Evolutionary conservation across 768 basidiomycete genomes (phyloP).

Genomic region (Xerocomellus dryophilus): DNA sequence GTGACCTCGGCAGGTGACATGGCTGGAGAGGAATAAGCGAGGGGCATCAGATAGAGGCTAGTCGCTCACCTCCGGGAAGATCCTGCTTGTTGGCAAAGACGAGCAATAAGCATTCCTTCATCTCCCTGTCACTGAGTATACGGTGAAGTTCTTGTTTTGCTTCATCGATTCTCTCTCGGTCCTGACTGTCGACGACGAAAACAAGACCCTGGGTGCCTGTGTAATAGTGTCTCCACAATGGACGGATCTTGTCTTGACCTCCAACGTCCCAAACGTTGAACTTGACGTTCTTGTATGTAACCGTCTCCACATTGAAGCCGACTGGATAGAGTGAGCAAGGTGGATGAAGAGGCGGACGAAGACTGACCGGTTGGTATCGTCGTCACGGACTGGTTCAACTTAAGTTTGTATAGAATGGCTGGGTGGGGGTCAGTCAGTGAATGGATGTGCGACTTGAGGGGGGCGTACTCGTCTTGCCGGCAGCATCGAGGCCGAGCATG

Average conservation of each 20-base stretch:
- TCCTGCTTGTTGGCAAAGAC: constrained; percentile 99
- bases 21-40: constrained; percentile 39
- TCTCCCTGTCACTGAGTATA: constrained; percentile 94
- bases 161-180: constrained; percentile 93
- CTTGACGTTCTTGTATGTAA: constrained; percentile 97
- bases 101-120: constrained; percentile 94
- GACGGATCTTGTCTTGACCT: constrained; percentile 99
- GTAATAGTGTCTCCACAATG: constrained; percentile 98
- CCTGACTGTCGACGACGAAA: constrained; percentile 96
- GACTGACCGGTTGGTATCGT: constrained; percentile 89
- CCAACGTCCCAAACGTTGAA: constrained; percentile 97
- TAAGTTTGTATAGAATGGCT: constrained; percentile 99
- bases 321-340: constrained; percentile 43
- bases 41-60: background rate
- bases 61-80: constrained; percentile 81
- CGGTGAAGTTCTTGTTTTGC: constrained; percentile 94
- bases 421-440: constrained; percentile 8
- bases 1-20: constrained; percentile 99
- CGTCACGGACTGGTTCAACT: constrained; percentile 97
- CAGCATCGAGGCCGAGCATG: constrained; percentile 97
- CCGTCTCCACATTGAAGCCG: constrained; percentile 99
- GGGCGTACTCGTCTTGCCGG: constrained; percentile 93
- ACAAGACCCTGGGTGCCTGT: constrained; percentile 98
- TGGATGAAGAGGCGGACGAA: background rate
- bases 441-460: background rate